Percentiles rank a stretch among this genome's conserved stretches.
Evolutionary conservation across 331 rosid genomes (phyloP).

Genomic region (Ulmus americana): DNA sequence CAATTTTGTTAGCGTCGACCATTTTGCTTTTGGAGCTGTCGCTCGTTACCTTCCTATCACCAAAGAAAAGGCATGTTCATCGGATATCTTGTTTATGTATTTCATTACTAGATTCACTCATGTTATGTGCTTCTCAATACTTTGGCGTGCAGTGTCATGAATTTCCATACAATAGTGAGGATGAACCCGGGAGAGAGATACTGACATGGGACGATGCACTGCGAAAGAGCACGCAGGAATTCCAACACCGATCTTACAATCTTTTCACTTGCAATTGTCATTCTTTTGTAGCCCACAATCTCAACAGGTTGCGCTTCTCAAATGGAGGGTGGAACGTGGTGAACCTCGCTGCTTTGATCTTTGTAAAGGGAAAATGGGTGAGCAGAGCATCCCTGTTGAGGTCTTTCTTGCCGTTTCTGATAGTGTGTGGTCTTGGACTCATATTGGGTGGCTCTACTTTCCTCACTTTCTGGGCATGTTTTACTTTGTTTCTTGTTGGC

Average conservation of each 20-base stretch:
- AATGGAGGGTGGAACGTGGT: conserved; percentile 95
- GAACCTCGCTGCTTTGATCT: conserved; percentile 75
- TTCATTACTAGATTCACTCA: conserved; percentile 20
- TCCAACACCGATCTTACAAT: conserved; percentile 76
- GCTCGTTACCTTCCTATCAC: conserved; percentile 68
- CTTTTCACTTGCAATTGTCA: conserved; percentile 89
- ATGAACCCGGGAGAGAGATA: conserved; percentile 39
- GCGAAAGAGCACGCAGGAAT: conserved; percentile 70
- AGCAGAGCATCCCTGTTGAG: conserved; percentile 52
- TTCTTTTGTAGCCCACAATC: conserved; percentile 82
- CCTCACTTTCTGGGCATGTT: conserved; percentile 51
- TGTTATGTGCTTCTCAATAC: conserved; percentile 23
- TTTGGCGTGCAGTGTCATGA: conserved; percentile 45
- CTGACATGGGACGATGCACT: conserved; percentile 81
- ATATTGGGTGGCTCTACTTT: conserved; percentile 62
- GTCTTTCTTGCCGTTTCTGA: conserved; percentile 58
- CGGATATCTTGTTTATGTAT: conserved; percentile 12
- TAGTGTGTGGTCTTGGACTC: conserved; percentile 56
- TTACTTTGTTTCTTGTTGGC: conserved; percentile 56
- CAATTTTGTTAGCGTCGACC: conserved; percentile 75
- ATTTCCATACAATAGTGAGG: conserved; percentile 31
- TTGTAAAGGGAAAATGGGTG: conserved; percentile 79
- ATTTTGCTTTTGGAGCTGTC: conserved; percentile 78
- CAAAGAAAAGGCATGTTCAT: conserved; percentile 52
- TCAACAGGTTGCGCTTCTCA: conserved; percentile 62